phyloP scores from a whole-genome alignment of 2,329 filamentous ascomycete species.

The Penicillium digitatum region DNA sequence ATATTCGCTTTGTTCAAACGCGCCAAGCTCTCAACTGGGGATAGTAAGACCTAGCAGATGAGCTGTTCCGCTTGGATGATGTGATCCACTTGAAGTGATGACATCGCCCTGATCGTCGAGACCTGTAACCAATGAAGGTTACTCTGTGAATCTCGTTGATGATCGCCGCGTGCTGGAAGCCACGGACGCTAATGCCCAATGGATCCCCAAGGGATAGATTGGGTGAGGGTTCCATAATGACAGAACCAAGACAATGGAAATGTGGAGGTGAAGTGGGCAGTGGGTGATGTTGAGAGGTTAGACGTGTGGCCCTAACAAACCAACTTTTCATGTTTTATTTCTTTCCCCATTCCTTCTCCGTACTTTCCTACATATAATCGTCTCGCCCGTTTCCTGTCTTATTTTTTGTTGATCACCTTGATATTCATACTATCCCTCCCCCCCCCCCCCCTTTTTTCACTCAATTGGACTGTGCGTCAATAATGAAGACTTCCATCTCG shows the following conservation, averaged over 20 bases:
- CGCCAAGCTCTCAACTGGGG: conserved; percentile 19
- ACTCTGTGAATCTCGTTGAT: conserved; percentile 16
- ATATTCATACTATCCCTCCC: conserved; percentile 3
- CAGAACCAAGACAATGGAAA: conserved; percentile 9
- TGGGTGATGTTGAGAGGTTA: not conserved
- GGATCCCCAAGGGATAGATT: not conserved
- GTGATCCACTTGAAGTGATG: conserved; percentile 15
- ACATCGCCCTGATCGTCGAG: conserved; percentile 19
- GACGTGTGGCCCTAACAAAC: not conserved
- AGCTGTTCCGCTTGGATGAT: not conserved
- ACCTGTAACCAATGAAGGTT: conserved; percentile 11
- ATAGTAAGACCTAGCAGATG: conserved; percentile 10
- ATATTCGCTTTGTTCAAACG: conserved; percentile 10
- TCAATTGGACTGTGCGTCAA: conserved; percentile 7
- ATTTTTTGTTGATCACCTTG: conserved; percentile 11
- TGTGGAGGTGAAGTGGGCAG: conserved; percentile 4
- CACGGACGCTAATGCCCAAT: conserved; percentile 4
- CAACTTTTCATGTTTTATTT: not conserved
- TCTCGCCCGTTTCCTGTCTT: conserved; percentile 2
- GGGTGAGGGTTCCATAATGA: not conserved
- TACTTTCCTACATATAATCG: conserved; percentile 5
- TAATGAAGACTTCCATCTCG: conserved; percentile 44
- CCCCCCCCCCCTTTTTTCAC: not conserved
- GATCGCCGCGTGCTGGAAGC: conserved; percentile 16
- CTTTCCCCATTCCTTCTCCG: not conserved